Base-by-base conservation (phyloP, 2,329 filamentous ascomycete genomes). In the Aspergillus sp. region DNA sequence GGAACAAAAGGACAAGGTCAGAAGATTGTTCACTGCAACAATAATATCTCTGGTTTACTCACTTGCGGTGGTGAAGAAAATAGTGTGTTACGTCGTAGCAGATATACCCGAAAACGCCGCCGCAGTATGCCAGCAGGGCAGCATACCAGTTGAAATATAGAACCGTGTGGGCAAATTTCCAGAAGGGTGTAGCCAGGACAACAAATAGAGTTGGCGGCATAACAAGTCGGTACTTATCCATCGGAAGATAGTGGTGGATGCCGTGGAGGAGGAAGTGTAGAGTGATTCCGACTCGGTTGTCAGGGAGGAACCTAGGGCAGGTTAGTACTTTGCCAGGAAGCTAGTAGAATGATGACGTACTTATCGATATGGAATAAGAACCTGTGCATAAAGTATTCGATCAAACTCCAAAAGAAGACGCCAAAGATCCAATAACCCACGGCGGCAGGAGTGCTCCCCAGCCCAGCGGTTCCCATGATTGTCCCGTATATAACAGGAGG, bases 81-180 rank as follows among this genome's bases (percentile, higher is more conserved):
- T 98, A 99, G 76, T 99, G 95, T 2, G 95, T 99, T 80, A 97
- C 71, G 74, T 99, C 95, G 79, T 99, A 99, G 81, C 89, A 92
- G 61, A 97, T 84, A 74, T 99, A 99, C 57, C 95, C 95, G 68
- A 96, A 96, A 62, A 99, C 87, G 61, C 93, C 95, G 50, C 95
- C 95, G 68, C 88, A 93, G 80, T 84, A 99, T 4, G 91, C 88
- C 20, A 87, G 85, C 0, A 87, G 85, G 5, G 87, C 95, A 9
- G 88, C 84, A 74, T 90, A 83, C 93, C 93, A 98, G 75, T 93
- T 85, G 78, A 87, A 93, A 73, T 79, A 89, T 74, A 99, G 91
- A 54, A 98, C 71, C 2, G 82, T 66, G 66, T 97, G 93, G 0
- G 95, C 91, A 51, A 99, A 80, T 74, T 91, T 90, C 89, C 91